These are phyloP conservation scores for Cucurbita pepo DNA, from an alignment of 306 rosid species.

Conservation along the genomic window DNA sequence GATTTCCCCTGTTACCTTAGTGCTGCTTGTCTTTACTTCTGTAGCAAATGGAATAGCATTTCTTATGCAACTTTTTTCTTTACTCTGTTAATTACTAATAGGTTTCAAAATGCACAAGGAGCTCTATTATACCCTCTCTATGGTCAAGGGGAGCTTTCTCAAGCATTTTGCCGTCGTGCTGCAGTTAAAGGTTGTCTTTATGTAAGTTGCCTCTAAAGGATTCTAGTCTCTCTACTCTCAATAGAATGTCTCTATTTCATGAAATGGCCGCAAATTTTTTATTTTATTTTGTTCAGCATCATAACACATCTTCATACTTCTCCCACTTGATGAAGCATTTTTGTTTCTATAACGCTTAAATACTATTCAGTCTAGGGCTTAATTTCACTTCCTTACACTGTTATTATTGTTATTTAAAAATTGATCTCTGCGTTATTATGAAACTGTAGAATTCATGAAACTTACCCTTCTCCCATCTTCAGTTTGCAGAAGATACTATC, in stretches of 20 bases:
- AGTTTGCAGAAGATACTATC: too few relatives aligned
- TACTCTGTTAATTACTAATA: constrained; percentile 12
- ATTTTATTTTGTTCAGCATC: neutral
- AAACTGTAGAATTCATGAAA: too few relatives aligned
- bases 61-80: neutral
- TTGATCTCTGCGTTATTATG: neutral
- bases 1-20: neutral
- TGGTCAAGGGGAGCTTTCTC: constrained; percentile 81
- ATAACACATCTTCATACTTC: neutral
- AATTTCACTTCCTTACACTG: neutral
- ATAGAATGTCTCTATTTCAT: neutral
- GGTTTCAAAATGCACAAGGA: constrained; percentile 71
- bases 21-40: neutral
- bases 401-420: neutral
- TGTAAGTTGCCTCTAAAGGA: constrained; percentile 35
- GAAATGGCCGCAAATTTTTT: neutral
- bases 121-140: constrained; percentile 75
- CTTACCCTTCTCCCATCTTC: too few relatives aligned
- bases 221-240: neutral
- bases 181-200: constrained; percentile 92
- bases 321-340: neutral
- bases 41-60: neutral
- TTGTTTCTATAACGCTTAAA: neutral
- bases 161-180: constrained; percentile 85
- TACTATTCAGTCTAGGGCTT: neutral